Base-by-base conservation (phyloP, 208 protist genomes). In the Angomonas deanei region DNA sequence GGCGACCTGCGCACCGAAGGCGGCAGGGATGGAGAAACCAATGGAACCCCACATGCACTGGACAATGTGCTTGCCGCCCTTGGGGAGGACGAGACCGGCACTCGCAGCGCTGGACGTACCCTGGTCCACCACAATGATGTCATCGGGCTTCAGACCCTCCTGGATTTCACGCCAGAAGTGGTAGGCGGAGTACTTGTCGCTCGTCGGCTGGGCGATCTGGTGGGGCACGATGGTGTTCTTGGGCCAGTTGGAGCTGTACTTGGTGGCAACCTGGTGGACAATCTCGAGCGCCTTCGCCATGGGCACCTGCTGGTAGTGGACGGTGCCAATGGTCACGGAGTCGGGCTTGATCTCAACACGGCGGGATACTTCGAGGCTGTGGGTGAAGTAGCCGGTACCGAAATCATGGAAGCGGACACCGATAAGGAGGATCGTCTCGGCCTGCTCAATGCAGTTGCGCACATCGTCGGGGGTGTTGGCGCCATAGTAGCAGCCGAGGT, bases 391-490 rank as follows among this genome's bases (percentile, higher is more conserved):
- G 39, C 71, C 61, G 11, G 68, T 82, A 56, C 70, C 76, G 55
- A 82, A 78, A 53, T 78, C 76, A 61, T 82, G 71, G 76, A 82
- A 82, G 56, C 71, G 76, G 36, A 77, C 76, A 52, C 76, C 72
- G 17, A 82, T 23, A 27, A 64, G 49, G 33, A 76, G 49, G 42
- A 57, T 64, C 42, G 64, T 64, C 11, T 76, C 72, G 1, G 64
- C 61, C 10, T 67, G 53, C 66, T 76, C 72, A 31, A 79, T 66
- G 15, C 34, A 57, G 24, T 21, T 1, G 8, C 58, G 61, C 30
- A 68, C 66, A 3, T 15, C 23, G 10, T 50, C 61, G 15, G 1
- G 5, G 8, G 32, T 48, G 15, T 68, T 42, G 30, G 30, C 47
- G n/a, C 69, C 72, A 46, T 61, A 73, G 73, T 79, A 83, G 42